These are phyloP conservation scores for Acer yangbiense DNA, from an alignment of 345 rosid genomes.

Conservation along the genomic window DNA sequence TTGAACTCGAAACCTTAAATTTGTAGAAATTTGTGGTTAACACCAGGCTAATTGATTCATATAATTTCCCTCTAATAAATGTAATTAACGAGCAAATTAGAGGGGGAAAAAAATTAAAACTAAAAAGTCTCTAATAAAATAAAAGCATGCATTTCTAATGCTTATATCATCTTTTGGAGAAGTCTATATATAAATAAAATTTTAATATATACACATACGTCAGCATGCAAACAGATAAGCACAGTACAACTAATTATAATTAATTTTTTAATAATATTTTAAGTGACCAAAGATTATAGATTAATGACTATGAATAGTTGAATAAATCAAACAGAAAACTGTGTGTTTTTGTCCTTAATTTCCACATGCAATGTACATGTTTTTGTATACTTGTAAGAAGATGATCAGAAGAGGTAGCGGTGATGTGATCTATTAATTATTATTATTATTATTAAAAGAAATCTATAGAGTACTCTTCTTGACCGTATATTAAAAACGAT, in stretches of 20 bases:
- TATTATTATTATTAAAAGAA: neutral
- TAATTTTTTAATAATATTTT: neutral
- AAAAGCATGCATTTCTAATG: neutral
- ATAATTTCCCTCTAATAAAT: no score
- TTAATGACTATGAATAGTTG: neutral
- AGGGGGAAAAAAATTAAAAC: neutral
- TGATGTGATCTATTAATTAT: neutral
- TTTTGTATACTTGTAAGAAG: neutral
- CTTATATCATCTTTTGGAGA: neutral
- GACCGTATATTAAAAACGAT: neutral
- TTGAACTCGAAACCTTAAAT: no score
- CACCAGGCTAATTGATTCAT: no score
- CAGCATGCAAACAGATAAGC: no score
- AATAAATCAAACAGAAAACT: neutral
- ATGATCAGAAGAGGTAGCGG: neutral
- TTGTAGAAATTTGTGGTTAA: no score
- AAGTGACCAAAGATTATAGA: neutral
- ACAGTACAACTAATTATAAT: neutral
- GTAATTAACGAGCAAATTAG: no score
- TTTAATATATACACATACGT: neutral
- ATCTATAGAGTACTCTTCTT: neutral
- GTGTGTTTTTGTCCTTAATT: neutral
- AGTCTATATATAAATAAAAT: no score
- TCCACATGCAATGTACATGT: conserved; percentile 20
- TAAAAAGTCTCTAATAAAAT: no score